Base-by-base conservation (phyloP, 148 eudicot genomes). In the Spergularia marina region DNA sequence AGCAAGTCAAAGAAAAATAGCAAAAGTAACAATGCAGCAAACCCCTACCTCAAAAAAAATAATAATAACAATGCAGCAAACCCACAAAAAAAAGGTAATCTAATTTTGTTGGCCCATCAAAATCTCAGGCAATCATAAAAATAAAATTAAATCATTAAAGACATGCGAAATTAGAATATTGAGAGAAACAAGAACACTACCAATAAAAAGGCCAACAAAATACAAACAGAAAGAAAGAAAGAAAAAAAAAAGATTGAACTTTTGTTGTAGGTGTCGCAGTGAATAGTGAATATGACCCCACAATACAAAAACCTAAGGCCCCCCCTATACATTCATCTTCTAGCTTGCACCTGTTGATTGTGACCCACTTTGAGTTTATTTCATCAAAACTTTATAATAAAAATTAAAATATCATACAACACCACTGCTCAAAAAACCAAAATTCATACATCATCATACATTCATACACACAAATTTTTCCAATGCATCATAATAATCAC, bases 311-410 rank as follows among this genome's bases (percentile, higher is more conserved):
- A 49, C 18, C 13, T 13, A 69, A 52, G 72, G 72, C 53, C 59
- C 72, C 72, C 36, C 72, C 72, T 69, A 51, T 44, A 44, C 7
- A 69, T 51, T 69, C 36, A 12, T 20, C 21, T 10, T 58, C 72
- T 69, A 69, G 40, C 72, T 69, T 69, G 72, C 72, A 69, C 57
- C 72, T 53, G 57, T 69, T 69, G 72, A 69, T 69, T 69, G 76
- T 81, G 86, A 83, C 81, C 82, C 71, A 79, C 73, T 70, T 51
- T 17, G 73, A 84, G 71, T 77, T 51, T 68, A 55, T 44, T 63
- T 34, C 40, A 34, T 12, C 36, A 30, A 30, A 30, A 34, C 47
- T 12, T 63, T 30, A 34, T 36, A 13, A 4, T 36, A 25, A 21
- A 63, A 51, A 0, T 3, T 20, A 15, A 70, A 25, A 68, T 5